These are phyloP conservation scores for Phytophthora tubulina DNA, from an alignment of 352 stramenopile species.

Conservation along the genomic window DNA sequence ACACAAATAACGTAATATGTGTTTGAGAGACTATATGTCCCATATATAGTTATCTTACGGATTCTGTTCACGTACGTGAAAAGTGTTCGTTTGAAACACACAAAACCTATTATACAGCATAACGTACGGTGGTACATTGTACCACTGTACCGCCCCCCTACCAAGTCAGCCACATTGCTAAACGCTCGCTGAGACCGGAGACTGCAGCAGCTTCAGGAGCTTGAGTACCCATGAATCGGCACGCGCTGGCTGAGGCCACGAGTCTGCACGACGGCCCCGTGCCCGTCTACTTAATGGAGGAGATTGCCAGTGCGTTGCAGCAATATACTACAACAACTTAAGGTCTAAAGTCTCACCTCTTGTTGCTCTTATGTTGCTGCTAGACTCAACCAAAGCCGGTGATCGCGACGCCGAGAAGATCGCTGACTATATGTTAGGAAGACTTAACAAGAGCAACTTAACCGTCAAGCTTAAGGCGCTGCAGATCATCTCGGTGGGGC, in stretches of 20 bases:
- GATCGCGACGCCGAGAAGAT: slow-evolving; percentile 80
- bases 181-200: slow-evolving; percentile 2
- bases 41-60: not conserved
- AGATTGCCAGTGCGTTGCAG: slow-evolving; percentile 74
- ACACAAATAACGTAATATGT: not conserved
- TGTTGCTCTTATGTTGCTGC: slow-evolving; percentile 14
- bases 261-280: slow-evolving; percentile 86
- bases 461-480: slow-evolving; percentile 89
- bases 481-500: slow-evolving; percentile 84
- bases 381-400: slow-evolving; percentile 71
- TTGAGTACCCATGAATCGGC: slow-evolving; percentile 69
- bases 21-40: not conserved
- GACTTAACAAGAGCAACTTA: slow-evolving; percentile 84
- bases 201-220: slow-evolving; percentile 2
- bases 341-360: not conserved
- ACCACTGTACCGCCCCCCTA: slow-evolving; percentile 24
- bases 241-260: slow-evolving; percentile 82
- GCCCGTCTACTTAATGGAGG: slow-evolving; percentile 86
- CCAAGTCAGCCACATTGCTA: slow-evolving; percentile 23
- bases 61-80: not conserved
- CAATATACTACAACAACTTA: not conserved
- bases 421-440: slow-evolving; percentile 78
- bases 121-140: slow-evolving; percentile 18
- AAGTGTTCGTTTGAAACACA: too few relatives aligned
- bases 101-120: not conserved